Evolutionary conservation across 805 yeast genomes (phyloP), one percentile per base, ranked within the genome.

Genomic region (Phaffomyces antillensis): DNA sequence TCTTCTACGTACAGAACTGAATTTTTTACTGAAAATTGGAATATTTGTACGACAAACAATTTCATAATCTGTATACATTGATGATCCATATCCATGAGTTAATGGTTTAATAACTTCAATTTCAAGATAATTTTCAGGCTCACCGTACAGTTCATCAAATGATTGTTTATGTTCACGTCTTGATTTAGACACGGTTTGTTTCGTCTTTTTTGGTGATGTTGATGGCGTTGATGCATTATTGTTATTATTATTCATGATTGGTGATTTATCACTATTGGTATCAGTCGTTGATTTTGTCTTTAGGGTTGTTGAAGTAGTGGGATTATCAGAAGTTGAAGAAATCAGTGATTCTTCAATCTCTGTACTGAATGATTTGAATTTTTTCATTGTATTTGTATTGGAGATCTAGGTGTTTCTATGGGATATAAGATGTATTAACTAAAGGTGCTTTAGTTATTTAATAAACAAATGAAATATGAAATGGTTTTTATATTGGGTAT

Each of bases 61-160:
- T 63, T 90, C 97, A 64, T 91, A 91, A 64, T 91, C 98, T 10
- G 98, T 91, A 62, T 73, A 91, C 81, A 82, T 79, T 26, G 79
- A 75, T 30, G 79, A 65, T 5, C 77, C 77, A 58, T 85, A 65
- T 2, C 77, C 79, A 56, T 86, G 95, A 0, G 95, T 87, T 50
- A 79, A 77, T 11, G 96, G 95, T 60, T 82, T 82, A 25, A 70
- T 48, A 47, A 89, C 96, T 63, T 90, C 97, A 32, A 93, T 81
- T 65, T 91, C 99, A 36, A 91, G 73, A 58, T 89, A 87, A 65
- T 88, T 87, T 63, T 93, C 98, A 0, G 97, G 98, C 55, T 86
- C 95, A 0, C 95, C 96, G 59, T 93, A 93, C 37, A 86, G 74
- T 55, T 88, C 96, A 51, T 79, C 85, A 61, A 81, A 82, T 4